These are phyloP conservation scores for Lathyrus sativus DNA, from an alignment of 306 rosid genomes.

Conservation along the genomic window DNA sequence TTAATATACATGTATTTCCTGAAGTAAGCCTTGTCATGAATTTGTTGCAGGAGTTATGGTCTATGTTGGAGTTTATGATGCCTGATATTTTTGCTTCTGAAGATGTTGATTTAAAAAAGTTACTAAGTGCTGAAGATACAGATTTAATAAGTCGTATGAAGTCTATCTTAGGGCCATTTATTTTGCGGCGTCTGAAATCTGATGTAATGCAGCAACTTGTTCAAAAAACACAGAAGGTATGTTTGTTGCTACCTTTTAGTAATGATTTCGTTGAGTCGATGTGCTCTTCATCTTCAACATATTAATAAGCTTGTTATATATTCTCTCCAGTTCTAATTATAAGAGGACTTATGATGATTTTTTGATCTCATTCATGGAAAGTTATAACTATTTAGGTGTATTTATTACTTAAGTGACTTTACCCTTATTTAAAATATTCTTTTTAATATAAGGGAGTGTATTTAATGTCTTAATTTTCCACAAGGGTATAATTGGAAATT, in stretches of 20 bases:
- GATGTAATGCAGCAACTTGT: conserved; percentile 99
- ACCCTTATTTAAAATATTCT: background rate
- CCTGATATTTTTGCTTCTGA: conserved; percentile 85
- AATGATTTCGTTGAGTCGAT: background rate
- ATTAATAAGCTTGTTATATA: conserved; percentile 18
- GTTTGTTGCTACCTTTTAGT: conserved; percentile 23
- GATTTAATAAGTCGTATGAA: conserved; percentile 87
- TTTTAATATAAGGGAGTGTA: background rate
- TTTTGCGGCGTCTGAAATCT: conserved; percentile 88
- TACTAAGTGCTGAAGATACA: conserved; percentile 69
- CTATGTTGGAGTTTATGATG: conserved; percentile 94
- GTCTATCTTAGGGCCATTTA: conserved; percentile 95
- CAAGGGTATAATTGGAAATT: background rate
- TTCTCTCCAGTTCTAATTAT: background rate
- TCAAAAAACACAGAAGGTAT: conserved; percentile 82
- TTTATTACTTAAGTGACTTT: background rate
- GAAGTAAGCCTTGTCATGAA: conserved; percentile 30
- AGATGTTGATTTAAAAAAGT: conserved; percentile 92
- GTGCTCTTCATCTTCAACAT: conserved; percentile 9
- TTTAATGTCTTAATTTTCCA: background rate
- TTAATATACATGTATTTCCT: conserved; percentile 7
- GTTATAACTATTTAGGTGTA: background rate
- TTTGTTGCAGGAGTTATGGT: conserved; percentile 91
- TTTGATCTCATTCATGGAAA: background rate
- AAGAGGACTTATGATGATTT: background rate